phyloP scores from a whole-genome alignment of 495 filamentous ascomycete genomes.

The Evansstolkia leycettana region DNA sequence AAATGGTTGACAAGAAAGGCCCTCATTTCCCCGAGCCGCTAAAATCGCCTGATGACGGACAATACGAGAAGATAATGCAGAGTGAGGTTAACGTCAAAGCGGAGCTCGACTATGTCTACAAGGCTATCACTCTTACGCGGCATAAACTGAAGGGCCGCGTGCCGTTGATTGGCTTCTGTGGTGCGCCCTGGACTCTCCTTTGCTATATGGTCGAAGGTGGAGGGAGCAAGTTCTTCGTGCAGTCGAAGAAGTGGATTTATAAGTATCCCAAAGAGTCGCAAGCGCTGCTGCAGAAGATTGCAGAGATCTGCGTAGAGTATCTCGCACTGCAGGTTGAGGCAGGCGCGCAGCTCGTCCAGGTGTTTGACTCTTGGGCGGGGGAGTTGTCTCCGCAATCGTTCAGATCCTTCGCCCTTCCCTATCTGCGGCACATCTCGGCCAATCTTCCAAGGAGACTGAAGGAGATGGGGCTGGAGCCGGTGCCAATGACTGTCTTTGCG shows the following conservation, averaged over 20 bases:
- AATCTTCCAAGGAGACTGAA: constrained; percentile 58
- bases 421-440: constrained; percentile 69
- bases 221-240: constrained; percentile 81
- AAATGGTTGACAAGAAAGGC: constrained; percentile 94
- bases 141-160: constrained; percentile 79
- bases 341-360: constrained; percentile 83
- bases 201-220: constrained; percentile 99
- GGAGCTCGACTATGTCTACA: constrained; percentile 86
- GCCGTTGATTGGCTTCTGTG: constrained; percentile 93
- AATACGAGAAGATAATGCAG: constrained; percentile 66
- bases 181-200: constrained; percentile 90
- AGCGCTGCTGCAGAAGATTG: constrained; percentile 74
- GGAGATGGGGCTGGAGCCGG: constrained; percentile 60
- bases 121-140: constrained; percentile 84
- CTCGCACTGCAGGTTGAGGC: constrained; percentile 84
- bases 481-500: constrained; percentile 99
- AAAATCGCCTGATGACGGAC: constrained; percentile 58
- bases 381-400: constrained; percentile 80
- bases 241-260: constrained; percentile 92
- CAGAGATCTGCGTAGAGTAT: constrained; percentile 87
- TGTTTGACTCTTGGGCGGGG: constrained; percentile 98
- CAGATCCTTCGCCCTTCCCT: constrained; percentile 72
- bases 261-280: constrained; percentile 73
- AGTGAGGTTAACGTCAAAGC: constrained; percentile 70
- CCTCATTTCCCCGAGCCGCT: constrained; percentile 87